A percentile compares a stretch with the other conserved stretches of the same genome.
Conservation (phyloP, 495 filamentous ascomycete genomes). For the Monascus purpureus region DNA sequence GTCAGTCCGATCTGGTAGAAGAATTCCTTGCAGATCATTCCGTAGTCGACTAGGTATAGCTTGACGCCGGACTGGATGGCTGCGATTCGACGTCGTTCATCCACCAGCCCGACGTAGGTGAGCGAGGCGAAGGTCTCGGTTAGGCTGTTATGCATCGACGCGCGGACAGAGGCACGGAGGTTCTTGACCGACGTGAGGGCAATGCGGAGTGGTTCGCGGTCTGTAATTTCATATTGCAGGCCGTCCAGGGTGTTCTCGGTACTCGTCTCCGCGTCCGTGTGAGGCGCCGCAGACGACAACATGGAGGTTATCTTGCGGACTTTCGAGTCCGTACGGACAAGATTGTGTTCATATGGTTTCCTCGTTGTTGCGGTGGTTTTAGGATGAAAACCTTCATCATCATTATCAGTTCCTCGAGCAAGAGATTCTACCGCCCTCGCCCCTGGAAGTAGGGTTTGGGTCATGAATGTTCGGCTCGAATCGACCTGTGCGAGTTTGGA, state of each 20-base stretch:
- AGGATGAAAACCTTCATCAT: not conserved
- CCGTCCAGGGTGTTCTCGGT: slow-evolving; percentile 22
- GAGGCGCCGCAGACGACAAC: slow-evolving; percentile 41
- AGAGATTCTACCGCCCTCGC: slow-evolving; percentile 22
- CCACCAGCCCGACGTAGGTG: slow-evolving; percentile 88
- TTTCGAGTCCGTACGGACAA: slow-evolving; percentile 82
- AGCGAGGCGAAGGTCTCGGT: slow-evolving; percentile 82
- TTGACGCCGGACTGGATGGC: slow-evolving; percentile 91
- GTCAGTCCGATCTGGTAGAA: slow-evolving; percentile 96
- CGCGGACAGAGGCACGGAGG: slow-evolving; percentile 67
- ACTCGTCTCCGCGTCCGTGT: slow-evolving; percentile 7
- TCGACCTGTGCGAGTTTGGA: slow-evolving; percentile 76
- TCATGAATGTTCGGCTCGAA: slow-evolving; percentile 86
- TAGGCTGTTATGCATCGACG: slow-evolving; percentile 75
- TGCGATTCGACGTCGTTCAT: slow-evolving; percentile 71
- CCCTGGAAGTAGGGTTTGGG: slow-evolving; percentile 76
- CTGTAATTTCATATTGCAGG: slow-evolving; percentile 54
- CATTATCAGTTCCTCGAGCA: slow-evolving; percentile 2
- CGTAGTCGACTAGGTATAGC: slow-evolving; percentile 90
- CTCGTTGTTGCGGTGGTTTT: slow-evolving; percentile 25
- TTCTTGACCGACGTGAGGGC: slow-evolving; percentile 67
- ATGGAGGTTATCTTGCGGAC: slow-evolving; percentile 93
- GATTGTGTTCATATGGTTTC: slow-evolving; percentile 72
- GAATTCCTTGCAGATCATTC: slow-evolving; percentile 72
- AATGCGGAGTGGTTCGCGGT: slow-evolving; percentile 53